phyloP scores from a whole-genome alignment of 2,329 filamentous ascomycete species.

The Pseudocercospora fuligena region DNA sequence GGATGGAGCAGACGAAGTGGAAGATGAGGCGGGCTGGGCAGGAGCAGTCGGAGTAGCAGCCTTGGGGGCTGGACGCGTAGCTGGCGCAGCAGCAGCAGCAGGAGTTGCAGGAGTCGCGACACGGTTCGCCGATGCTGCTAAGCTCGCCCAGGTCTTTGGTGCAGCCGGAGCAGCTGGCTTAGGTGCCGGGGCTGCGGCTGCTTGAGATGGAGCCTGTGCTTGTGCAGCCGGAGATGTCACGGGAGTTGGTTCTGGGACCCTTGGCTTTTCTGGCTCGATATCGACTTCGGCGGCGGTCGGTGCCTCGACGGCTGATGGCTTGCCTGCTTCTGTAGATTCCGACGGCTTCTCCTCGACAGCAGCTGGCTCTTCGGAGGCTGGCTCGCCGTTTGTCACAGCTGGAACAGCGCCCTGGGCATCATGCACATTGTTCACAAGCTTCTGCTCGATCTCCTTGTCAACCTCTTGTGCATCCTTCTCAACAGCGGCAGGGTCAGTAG shows the following conservation, averaged over 20 bases:
- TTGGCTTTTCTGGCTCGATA: constrained; percentile 63
- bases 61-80: constrained; percentile 32
- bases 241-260: constrained; percentile 62
- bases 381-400: constrained; percentile 7
- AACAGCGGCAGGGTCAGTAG: constrained; percentile 43
- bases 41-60: constrained; percentile 32
- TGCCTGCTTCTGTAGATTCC: constrained; percentile 36
- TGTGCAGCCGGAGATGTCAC: constrained; percentile 46
- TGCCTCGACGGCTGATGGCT: constrained; percentile 44
- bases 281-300: constrained; percentile 44
- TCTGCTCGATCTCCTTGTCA: constrained; percentile 77
- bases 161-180: constrained; percentile 57
- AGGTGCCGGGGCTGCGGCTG: constrained; percentile 58
- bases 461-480: constrained; percentile 58
- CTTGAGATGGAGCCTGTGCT: constrained; percentile 57
- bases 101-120: constrained; percentile 45
- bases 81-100: constrained; percentile 41
- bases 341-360: constrained; percentile 40
- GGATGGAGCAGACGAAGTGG: constrained; percentile 37
- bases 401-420: not conserved
- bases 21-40: constrained; percentile 34
- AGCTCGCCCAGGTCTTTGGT: constrained; percentile 74
- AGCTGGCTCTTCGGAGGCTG: constrained; percentile 26
- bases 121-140: constrained; percentile 59
- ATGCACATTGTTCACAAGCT: constrained; percentile 41